Evolutionary conservation across 169 alveolate genomes (phyloP).

Genomic region (Besnoitia besnoiti): DNA sequence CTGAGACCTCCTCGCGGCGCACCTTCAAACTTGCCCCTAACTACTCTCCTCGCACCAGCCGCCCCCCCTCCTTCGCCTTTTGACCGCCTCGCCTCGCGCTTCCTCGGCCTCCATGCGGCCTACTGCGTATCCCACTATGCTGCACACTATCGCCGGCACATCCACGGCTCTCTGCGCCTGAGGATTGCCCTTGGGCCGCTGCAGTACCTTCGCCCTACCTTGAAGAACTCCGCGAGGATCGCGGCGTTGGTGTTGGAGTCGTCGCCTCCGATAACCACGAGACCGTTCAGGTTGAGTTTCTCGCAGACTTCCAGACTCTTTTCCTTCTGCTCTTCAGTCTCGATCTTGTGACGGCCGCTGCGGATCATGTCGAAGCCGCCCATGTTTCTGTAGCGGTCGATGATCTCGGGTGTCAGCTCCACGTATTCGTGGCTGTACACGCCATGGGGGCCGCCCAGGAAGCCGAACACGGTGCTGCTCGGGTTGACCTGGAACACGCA

Average conservation of each 20-base stretch:
- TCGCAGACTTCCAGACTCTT: conserved; percentile 83
- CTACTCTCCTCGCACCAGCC: no score
- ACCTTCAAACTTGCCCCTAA: no score
- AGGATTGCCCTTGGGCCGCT: no score
- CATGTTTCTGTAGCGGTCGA: conserved; percentile 94
- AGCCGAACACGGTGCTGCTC: conserved; percentile 52
- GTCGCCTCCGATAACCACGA: conserved; percentile 98
- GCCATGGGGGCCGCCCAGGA: conserved; percentile 88
- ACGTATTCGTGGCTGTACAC: conserved; percentile 91
- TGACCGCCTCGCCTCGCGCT: no score
- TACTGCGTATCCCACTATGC: no score
- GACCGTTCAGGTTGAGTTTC: conserved; percentile 94
- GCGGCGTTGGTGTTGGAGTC: conserved; percentile 99
- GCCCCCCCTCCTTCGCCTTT: no score
- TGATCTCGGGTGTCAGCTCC: conserved; percentile 89
- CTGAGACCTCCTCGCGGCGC: no score
- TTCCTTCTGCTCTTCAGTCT: conserved; percentile 90
- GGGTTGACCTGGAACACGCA: conserved; percentile 46
- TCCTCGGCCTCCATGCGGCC: no score
- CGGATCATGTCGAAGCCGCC: conserved; percentile 99
- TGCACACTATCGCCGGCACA: no score
- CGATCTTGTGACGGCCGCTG: conserved; percentile 97
- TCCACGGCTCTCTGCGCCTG: no score
- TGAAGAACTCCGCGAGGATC: conserved; percentile 95
- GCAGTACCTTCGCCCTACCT: conserved; percentile 68